Evolutionary conservation across 1,284 basidiomycete species (phyloP).

Genomic region (Ustilago lituana): DNA sequence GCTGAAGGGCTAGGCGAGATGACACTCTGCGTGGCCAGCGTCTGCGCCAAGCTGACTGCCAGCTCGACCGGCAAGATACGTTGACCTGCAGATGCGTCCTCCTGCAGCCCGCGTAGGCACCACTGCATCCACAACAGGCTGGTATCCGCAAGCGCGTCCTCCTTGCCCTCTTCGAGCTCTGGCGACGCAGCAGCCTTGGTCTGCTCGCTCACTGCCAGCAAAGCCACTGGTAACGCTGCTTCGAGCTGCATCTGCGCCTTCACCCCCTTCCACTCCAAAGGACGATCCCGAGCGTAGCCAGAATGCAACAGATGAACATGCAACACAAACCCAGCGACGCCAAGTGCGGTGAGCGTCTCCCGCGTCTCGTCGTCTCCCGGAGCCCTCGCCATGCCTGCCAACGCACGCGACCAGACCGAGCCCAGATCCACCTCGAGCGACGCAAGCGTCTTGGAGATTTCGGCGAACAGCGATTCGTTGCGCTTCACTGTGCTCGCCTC

Average conservation of each 20-base stretch:
- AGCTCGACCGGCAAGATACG: slow-evolving; percentile 18
- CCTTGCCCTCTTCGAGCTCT: slow-evolving; percentile 29
- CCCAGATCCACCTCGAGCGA: slow-evolving; percentile 38
- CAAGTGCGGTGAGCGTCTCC: slow-evolving; percentile 27
- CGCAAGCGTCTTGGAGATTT: slow-evolving; percentile 40
- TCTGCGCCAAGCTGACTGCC: slow-evolving; percentile 36
- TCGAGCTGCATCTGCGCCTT: slow-evolving; percentile 32
- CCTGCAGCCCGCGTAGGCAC: slow-evolving; percentile 23
- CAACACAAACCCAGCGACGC: slow-evolving; percentile 34
- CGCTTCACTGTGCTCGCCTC: slow-evolving; percentile 23
- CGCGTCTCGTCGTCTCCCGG: slow-evolving; percentile 31
- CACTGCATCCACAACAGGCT: slow-evolving; percentile 48
- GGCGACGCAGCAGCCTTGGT: slow-evolving; percentile 36
- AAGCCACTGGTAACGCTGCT: slow-evolving; percentile 33
- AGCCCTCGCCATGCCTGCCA: slow-evolving; percentile 25
- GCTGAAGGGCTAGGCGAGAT: slow-evolving; percentile 42
- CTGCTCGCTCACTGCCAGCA: slow-evolving; percentile 35
- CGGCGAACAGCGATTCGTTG: slow-evolving; percentile 36
- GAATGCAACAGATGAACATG: slow-evolving; percentile 38
- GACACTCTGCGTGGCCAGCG: slow-evolving; percentile 53
- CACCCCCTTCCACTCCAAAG: slow-evolving; percentile 36
- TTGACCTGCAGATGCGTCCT: slow-evolving; percentile 15
- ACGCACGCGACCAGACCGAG: slow-evolving; percentile 28
- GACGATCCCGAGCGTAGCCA: slow-evolving; percentile 30
- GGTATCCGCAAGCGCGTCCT: slow-evolving; percentile 38